Evolutionary conservation across 176 grass and related monocot species (phyloP).

Genomic region (Juncus effusus): DNA sequence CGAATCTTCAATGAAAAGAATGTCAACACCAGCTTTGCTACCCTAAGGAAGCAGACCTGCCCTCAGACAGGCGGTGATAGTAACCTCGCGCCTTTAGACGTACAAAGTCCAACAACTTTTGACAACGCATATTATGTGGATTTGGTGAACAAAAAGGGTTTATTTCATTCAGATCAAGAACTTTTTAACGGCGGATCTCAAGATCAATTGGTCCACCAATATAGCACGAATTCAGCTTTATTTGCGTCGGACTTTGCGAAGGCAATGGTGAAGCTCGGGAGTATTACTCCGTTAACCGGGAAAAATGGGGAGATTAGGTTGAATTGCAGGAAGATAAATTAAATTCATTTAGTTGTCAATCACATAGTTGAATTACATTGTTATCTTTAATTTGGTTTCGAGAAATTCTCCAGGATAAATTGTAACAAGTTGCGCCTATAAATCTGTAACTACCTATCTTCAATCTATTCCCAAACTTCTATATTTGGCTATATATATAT

Average conservation of each 20-base stretch:
- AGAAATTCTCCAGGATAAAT: no score
- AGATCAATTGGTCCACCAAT: conserved; percentile 45
- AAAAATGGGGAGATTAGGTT: conserved; percentile 51
- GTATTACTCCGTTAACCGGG: conserved; percentile 33
- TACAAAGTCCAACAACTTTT: conserved; percentile 18
- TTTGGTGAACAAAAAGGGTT: conserved; percentile 22
- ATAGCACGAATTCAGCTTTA: conserved; percentile 28
- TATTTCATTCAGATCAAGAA: conserved; percentile 75
- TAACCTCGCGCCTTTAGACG: conserved; percentile 20
- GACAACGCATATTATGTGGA: conserved; percentile 52
- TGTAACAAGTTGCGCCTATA: no score
- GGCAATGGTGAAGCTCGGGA: conserved; percentile 73
- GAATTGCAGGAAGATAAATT: conserved; percentile 56
- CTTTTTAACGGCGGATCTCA: conserved; percentile 55
- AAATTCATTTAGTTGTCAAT: not conserved
- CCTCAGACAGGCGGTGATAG: conserved; percentile 20
- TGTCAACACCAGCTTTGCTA: conserved; percentile 55
- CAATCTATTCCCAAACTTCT: no score
- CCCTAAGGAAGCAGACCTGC: conserved; percentile 24
- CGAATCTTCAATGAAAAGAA: conserved; percentile 49
- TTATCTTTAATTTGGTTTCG: no score
- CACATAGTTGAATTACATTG: no score
- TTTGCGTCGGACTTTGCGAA: conserved; percentile 46
- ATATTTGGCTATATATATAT: no score
- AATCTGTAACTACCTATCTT: no score